Evolutionary conservation across 2,329 filamentous ascomycete species (phyloP).

Genomic region (Ramichloridium luteum): DNA sequence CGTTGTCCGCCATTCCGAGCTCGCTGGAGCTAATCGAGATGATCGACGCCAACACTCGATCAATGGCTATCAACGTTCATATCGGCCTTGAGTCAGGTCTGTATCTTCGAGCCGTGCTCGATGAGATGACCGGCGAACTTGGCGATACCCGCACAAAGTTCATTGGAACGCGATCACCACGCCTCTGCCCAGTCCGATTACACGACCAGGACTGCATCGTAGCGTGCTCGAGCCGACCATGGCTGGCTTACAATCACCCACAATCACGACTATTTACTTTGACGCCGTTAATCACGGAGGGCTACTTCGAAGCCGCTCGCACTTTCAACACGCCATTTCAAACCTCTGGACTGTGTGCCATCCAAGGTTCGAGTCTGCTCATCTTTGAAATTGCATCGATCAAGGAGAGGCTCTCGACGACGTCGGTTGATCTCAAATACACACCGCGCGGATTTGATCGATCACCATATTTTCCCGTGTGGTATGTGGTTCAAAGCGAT

Average conservation of each 20-base stretch:
- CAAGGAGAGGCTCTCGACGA: conserved; percentile 16
- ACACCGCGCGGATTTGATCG: conserved; percentile 80
- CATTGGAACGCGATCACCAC: conserved; percentile 78
- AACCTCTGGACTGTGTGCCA: conserved; percentile 27
- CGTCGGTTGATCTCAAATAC: conserved; percentile 59
- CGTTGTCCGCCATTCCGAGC: conserved; percentile 78
- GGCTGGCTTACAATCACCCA: conserved; percentile 85
- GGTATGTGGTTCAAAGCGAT: conserved; percentile 89
- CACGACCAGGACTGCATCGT: conserved; percentile 66
- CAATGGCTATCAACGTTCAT: conserved; percentile 64
- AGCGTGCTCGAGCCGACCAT: conserved; percentile 84
- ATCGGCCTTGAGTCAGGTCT: conserved; percentile 93
- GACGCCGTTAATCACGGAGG: conserved; percentile 62
- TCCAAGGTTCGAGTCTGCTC: conserved; percentile 17
- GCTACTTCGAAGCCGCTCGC: conserved; percentile 76
- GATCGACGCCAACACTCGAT: conserved; percentile 74
- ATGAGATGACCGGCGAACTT: conserved; percentile 89
- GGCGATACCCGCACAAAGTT: conserved; percentile 93
- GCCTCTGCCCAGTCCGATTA: conserved; percentile 81
- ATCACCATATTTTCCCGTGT: conserved; percentile 76
- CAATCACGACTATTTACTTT: conserved; percentile 81
- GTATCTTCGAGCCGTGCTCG: conserved; percentile 86
- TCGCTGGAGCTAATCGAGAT: conserved; percentile 87
- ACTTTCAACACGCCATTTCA: conserved; percentile 85
- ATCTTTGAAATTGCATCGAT: conserved; percentile 57